Base-by-base conservation (phyloP, 768 basidiomycete species). In the Paxillus involutus region DNA sequence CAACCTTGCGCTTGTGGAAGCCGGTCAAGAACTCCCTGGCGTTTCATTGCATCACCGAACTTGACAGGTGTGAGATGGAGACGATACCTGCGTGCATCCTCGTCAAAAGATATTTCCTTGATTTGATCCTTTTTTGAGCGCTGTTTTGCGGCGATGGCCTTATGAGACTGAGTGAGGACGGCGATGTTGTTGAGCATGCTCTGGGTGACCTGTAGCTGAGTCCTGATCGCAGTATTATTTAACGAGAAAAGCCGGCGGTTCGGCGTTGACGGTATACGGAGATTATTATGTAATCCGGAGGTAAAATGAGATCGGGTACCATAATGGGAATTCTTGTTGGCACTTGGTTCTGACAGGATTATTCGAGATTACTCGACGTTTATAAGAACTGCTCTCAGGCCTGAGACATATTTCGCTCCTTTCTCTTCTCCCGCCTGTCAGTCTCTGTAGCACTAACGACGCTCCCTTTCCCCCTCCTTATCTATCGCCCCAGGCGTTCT, bases 1-100 rank as follows among this genome's bases (percentile, higher is more conserved):
- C 87, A 47, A 93, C 72, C 72, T 96, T 97, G 62, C 94, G 84
- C 72, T 95, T 95, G 69, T 89, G 88, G 69, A 97, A 97, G 26
- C 94, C 94, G 16, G 93, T 95, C 66, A 97, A 74, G 72, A 89
- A 97, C 55, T 95, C 88, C 65, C 94, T 95, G 62, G 33, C 21
- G 17, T 33, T 24, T 36, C 26, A n/a, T 35, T 43, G 33, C n/a
- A 44, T 52, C 33, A 33, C 24, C 10, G 39, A 43, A 47, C 57
- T 39, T 44, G 45, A 51, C 56, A 53, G 63, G 49, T 59, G 62
- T 56, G 49, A 58, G 26, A 55, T 44, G 52, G 24, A 57, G 44
- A 70, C 24, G 75, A 37, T 48, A 90, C 93, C 83, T 82, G 61
- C 94, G 78, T 1, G 91, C 91, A 36, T 83, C 80, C 40, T 97